Evolutionary conservation across 2,329 filamentous ascomycete species (phyloP), one percentile per base, ranked within the genome.

Genomic region (Diaporthe velutina): DNA sequence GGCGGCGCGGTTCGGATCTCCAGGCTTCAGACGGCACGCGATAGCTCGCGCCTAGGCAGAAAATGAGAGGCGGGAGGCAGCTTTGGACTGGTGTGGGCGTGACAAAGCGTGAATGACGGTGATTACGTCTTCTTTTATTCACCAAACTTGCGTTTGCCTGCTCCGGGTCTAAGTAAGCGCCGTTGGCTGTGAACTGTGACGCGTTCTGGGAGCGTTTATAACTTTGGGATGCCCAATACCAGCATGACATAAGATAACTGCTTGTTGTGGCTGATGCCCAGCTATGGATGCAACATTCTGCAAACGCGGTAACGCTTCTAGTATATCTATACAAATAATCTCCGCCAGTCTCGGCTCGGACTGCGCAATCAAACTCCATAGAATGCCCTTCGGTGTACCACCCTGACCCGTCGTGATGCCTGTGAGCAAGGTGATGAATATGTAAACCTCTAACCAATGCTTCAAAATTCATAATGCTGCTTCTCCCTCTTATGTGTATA

Each of bases 11-110:
- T 55, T 52, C n/a, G 52, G 52, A 52, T 40, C 28, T 52, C 70
- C 54, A 52, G 42, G 42, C 30, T 60, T 52, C 40, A 48, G 68
- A 58, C 64, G 45, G 61, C 64, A 67, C 64, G 64, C 64, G 45
- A 28, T 52, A 50, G 64, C 64, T 67, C 45, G 64, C 33, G 22
- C 15, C 64, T 52, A 67, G 64, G 64, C 64, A 67, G 61, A 52
- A 52, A 67, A 52, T 19, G 64, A 30, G 64, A 38, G 64, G 52
- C 4, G 45, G 7, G 3, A 67, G 64, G 12, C 42, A 52, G 61
- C 42, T 52, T 3, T 67, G 12, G 17, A 19, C 30, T 25, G 28
- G 8, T 13, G 3, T 28, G 42, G 40, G 28, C 45, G 61, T 50
- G 61, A 67, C 61, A 67, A 52, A 50, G 61, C 42, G 42, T 50